Conservation (phyloP, 257 asterid species). For the Capsicum baccatum region DNA sequence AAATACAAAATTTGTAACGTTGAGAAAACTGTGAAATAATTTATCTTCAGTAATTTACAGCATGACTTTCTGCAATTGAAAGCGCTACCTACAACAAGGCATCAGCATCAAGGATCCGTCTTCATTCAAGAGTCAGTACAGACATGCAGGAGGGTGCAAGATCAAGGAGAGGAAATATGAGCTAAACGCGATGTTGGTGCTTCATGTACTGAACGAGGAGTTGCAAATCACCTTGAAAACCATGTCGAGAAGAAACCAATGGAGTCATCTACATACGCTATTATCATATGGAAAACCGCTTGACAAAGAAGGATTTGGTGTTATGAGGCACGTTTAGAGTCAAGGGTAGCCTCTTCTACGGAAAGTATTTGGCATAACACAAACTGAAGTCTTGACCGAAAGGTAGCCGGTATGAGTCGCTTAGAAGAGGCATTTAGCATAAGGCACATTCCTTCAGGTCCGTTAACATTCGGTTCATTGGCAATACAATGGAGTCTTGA, state of each 20-base stretch:
- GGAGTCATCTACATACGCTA: too few species aligned
- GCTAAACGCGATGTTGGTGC: constrained; percentile 96
- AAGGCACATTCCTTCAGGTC: too few species aligned
- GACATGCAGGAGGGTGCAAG: constrained; percentile 73
- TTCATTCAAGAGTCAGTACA: constrained; percentile 74
- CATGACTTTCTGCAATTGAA: not conserved
- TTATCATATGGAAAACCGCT: constrained; percentile 46
- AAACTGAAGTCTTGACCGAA: constrained; percentile 53
- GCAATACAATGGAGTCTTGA: too few species aligned
- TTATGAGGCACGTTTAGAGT: constrained; percentile 49
- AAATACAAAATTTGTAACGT: not conserved
- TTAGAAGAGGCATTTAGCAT: constrained; percentile 30
- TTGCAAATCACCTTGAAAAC: too few species aligned
- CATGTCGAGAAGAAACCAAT: too few species aligned
- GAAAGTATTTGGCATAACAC: constrained; percentile 49
- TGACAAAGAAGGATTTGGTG: constrained; percentile 42
- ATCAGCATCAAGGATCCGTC: constrained; percentile 70
- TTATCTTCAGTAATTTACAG: not conserved
- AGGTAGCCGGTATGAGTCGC: constrained; percentile 67
- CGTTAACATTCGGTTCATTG: too few species aligned
- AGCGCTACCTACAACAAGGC: not conserved
- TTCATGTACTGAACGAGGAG: constrained; percentile 70
- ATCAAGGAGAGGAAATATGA: constrained; percentile 88
- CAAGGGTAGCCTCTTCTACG: constrained; percentile 44
- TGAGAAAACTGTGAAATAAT: not conserved